Conservation (phyloP, 352 stramenopile species). For the Phytophthora lateralis region DNA sequence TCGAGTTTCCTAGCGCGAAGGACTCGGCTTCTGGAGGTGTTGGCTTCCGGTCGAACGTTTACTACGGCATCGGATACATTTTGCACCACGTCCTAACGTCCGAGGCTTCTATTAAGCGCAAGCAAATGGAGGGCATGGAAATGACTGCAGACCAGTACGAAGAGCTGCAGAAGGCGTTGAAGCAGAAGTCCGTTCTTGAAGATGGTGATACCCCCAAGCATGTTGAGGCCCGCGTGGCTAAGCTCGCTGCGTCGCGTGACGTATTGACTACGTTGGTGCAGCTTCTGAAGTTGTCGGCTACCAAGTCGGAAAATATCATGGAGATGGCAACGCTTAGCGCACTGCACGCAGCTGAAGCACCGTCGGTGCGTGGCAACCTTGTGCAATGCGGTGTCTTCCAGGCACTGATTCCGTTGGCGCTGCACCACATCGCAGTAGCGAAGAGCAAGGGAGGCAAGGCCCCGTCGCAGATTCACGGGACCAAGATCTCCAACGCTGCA, state of each 20-base stretch:
- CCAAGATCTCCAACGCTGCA: constrained; percentile 87
- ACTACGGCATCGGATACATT: constrained; percentile 95
- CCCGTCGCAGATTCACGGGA: constrained; percentile 71
- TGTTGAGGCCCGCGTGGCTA: constrained; percentile 65
- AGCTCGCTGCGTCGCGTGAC: constrained; percentile 50
- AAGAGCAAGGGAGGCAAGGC: constrained; percentile 39
- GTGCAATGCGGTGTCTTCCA: constrained; percentile 85
- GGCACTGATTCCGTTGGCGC: constrained; percentile 66
- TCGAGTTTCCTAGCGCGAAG: constrained; percentile 63
- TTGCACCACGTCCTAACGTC: constrained; percentile 94
- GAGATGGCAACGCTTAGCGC: constrained; percentile 78
- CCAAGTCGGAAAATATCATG: constrained; percentile 78
- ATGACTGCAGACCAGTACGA: constrained; percentile 98
- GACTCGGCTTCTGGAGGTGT: constrained; percentile 35
- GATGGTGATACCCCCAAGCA: constrained; percentile 87
- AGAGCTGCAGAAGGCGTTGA: constrained; percentile 94
- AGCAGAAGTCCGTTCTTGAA: constrained; percentile 94
- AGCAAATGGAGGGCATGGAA: constrained; percentile 97
- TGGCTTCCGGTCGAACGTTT: constrained; percentile 82
- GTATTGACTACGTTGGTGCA: constrained; percentile 81
- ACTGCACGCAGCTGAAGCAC: constrained; percentile 67
- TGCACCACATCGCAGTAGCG: constrained; percentile 42
- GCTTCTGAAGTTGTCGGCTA: constrained; percentile 76
- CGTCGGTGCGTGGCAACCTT: constrained; percentile 70
- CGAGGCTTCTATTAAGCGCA: constrained; percentile 93